Evolutionary conservation across 2,329 filamentous ascomycete genomes (phyloP), one percentile per base, ranked within the genome.

Genomic region (Fusarium sp.): DNA sequence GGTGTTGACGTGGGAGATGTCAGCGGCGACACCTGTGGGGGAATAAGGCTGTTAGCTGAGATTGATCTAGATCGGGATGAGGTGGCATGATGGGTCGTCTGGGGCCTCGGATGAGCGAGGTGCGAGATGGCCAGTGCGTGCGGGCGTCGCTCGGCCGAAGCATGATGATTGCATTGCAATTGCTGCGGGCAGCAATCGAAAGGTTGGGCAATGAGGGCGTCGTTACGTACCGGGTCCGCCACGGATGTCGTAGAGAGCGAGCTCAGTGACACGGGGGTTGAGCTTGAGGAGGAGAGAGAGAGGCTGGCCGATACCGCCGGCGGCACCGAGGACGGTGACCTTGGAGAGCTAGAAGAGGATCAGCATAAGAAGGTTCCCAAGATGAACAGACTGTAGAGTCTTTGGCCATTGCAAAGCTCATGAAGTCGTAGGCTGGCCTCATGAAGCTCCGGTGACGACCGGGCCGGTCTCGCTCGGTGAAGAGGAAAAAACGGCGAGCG

Each of bases 1-100:
- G 84, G 95, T 97, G 91, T 98, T 98, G 89, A 99, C 93, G 88
- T 99, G 96, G 79, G 92, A 92, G 83, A 99, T 90, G 84, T 99
- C 96, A 81, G 96, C 96, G 77, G 95, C 96, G 83, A 99, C 96
- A 91, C 95, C 95, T 96, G 76, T n/a, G 38, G 51, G 40, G 57
- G 42, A 27, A 64, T 75, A 38, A 70, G 49, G 34, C 38, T 62
- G 69, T 73, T 71, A 73, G 73, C 64, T 40, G 42, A 38, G 33
- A 51, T 31, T 40, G 25, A 14, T 72, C 27, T 42, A 46, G 29
- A 63, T 66, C 34, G 61, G 50, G 62, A 31, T 53, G 44, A 65
- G 58, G 60, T 70, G 72, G 64, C 66, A 70, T 63, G 59, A 65
- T 65, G 40, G 36, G 20, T 27, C 31, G 20, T 20, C 31, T 29